Base-by-base conservation (phyloP, 495 filamentous ascomycete species). In the Physcia stellaris region DNA sequence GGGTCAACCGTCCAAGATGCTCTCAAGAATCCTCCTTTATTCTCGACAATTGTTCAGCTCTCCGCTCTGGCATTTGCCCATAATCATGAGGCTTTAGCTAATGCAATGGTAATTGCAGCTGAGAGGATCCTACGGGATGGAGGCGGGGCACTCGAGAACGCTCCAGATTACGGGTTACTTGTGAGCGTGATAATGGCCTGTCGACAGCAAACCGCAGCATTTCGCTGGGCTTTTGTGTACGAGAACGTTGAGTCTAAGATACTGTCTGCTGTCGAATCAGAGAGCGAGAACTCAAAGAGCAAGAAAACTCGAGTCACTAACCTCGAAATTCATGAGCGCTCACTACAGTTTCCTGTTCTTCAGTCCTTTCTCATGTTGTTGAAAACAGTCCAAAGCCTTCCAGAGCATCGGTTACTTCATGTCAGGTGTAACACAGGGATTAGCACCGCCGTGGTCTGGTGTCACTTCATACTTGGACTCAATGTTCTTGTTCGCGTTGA, bases 361-460 rank as follows among this genome's bases (percentile, higher is more conserved):
- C 42, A 49, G 33, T 36, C 42, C 22, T 17, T 49, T 3, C 9
- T 49, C 1, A 29, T 46, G 28, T 38, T 37, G 37, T 24, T 49
- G 28, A 21, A 32, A 23, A 37, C 46, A n/a, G 33, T 49, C 2
- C 42, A 49, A 4, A 32, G 29, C 27, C 39, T 30, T 37, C 42
- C 38, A 17, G 42, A 41, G 21, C 36, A 49, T 18, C 33, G 46
- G 22, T 34, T 40, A 3, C 34, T 49, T 10, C 34, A 41, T 24
- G 2, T 46, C 10, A 35, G 18, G 26, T 45, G 42, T 33, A 16
- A 36, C 18, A 35, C 24, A 16, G 46, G 46, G 5, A 37, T 46
- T 17, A 42, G 31, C 17, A 49, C 42, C 16, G 11, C 43, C 1
- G 42, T 49, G 9, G 46, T 49, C 6, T 49, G 38, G 46, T 41